Percentiles rank a stretch among this genome's conserved stretches.
Conservation (phyloP, 1,284 basidiomycete genomes). For the Pisolithus thermaeus region DNA sequence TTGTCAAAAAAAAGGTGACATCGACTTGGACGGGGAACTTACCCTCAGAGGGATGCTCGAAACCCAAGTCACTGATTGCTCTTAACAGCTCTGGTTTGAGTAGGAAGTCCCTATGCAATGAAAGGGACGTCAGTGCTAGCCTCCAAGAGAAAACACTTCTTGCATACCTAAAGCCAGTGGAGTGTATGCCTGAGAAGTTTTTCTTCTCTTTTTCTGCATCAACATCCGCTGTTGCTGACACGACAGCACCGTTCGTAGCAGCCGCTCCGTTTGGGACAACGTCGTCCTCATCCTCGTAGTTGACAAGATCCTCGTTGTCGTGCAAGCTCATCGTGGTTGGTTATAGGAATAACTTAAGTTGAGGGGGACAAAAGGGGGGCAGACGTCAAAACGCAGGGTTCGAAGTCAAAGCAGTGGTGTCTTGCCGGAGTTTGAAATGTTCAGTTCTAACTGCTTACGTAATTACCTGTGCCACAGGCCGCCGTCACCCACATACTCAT, state of each 20-base stretch:
- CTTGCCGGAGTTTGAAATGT: neutral
- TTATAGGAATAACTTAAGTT: constrained; percentile 9
- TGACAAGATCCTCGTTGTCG: constrained; percentile 83
- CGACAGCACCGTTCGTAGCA: constrained; percentile 45
- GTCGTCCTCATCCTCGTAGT: constrained; percentile 95
- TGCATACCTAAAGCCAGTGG: constrained; percentile 85
- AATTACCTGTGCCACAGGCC: neutral
- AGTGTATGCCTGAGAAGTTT: constrained; percentile 96
- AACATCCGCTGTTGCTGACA: constrained; percentile 47
- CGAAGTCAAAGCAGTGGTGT: constrained; percentile 7
- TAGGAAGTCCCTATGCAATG: constrained; percentile 77
- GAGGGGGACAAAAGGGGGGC: constrained; percentile 9
- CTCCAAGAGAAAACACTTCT: neutral
- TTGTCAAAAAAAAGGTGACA: neutral
- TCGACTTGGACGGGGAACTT: constrained; percentile 16
- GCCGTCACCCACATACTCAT: too few species aligned
- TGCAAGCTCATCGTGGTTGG: constrained; percentile 54
- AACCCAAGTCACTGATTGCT: constrained; percentile 98
- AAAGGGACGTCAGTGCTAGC: constrained; percentile 10
- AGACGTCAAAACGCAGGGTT: constrained; percentile 14
- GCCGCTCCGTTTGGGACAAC: constrained; percentile 61
- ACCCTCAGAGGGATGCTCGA: constrained; percentile 99
- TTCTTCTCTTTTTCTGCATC: constrained; percentile 87
- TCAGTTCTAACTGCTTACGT: neutral
- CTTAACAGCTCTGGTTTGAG: constrained; percentile 96